Percentiles rank a stretch among this genome's conserved stretches.
phyloP scores from a whole-genome alignment of 768 basidiomycete genomes.

The Clitopilus hobsonii region DNA sequence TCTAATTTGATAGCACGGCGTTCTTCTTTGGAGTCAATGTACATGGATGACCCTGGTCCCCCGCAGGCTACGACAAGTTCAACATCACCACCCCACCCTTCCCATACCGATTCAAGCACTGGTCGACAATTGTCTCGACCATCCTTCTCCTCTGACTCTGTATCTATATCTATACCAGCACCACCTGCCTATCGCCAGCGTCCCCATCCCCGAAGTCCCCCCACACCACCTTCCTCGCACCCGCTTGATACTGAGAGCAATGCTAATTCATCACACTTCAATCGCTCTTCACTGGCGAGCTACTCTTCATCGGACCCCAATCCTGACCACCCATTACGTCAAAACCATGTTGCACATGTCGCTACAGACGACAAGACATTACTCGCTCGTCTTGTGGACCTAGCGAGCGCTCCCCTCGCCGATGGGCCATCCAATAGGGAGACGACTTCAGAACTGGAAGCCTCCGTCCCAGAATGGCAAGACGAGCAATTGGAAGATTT shows the following conservation, averaged over 20 bases:
- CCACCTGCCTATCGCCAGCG: constrained; percentile 44
- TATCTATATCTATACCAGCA: constrained; percentile 21
- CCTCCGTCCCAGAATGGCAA: constrained; percentile 51
- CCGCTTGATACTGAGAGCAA: constrained; percentile 8
- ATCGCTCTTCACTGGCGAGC: background rate
- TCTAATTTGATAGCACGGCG: constrained; percentile 22
- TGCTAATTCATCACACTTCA: background rate
- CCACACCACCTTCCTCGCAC: background rate
- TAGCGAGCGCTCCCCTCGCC: constrained; percentile 50
- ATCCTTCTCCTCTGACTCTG: constrained; percentile 8
- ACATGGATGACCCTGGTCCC: background rate
- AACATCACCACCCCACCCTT: constrained; percentile 8
- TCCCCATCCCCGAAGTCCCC: background rate
- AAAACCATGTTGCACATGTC: constrained; percentile 42
- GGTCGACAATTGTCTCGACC: constrained; percentile 4
- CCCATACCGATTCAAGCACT: constrained; percentile 10
- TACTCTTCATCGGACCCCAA: background rate
- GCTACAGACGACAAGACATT: constrained; percentile 61
- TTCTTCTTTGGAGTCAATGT: constrained; percentile 23
- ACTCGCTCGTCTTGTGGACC: constrained; percentile 46
- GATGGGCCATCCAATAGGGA: constrained; percentile 14
- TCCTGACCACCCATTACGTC: constrained; percentile 8
- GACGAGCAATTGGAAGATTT: constrained; percentile 43
- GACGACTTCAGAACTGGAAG: constrained; percentile 15
- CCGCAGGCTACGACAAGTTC: background rate